Conservation (phyloP, 441 rosid species). For the Pelargonium citronellum region DNA sequence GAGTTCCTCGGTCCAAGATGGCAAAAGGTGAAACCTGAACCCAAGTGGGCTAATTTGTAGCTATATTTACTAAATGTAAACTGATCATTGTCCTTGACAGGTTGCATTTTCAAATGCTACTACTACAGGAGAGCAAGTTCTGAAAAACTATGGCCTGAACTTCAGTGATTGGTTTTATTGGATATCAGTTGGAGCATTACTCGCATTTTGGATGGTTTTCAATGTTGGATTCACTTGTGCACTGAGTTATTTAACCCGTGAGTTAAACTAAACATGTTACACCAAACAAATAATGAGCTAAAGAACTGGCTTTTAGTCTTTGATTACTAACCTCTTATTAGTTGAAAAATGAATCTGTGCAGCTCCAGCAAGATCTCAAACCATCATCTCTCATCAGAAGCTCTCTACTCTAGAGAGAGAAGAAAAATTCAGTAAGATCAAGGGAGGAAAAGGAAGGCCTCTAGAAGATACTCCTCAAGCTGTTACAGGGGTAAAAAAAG, state of each 20-base stretch:
- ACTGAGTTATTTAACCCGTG: conserved; percentile 44
- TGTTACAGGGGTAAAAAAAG: conserved; percentile 12
- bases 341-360: conserved; percentile 7
- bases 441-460: neutral
- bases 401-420: conserved; percentile 25
- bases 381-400: conserved; percentile 40
- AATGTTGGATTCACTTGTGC: conserved; percentile 54
- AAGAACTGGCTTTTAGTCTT: too few species aligned
- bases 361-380: conserved; percentile 52
- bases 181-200: conserved; percentile 50
- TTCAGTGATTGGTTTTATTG: conserved; percentile 44
- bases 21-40: conserved; percentile 16
- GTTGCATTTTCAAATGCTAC: conserved; percentile 1
- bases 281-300: neutral
- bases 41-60: conserved; percentile 31
- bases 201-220: conserved; percentile 47
- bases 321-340: too few species aligned
- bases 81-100: neutral
- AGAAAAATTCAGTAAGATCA: neutral
- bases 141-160: conserved; percentile 50
- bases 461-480: conserved; percentile 12
- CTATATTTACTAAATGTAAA: conserved; percentile 1
- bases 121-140: conserved; percentile 38
- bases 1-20: conserved; percentile 75
- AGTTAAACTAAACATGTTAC: conserved; percentile 19